A percentile compares a stretch with the other conserved stretches of the same genome.
phyloP scores from a whole-genome alignment of 1,284 basidiomycete species.

The Sphagnurus paluster region DNA sequence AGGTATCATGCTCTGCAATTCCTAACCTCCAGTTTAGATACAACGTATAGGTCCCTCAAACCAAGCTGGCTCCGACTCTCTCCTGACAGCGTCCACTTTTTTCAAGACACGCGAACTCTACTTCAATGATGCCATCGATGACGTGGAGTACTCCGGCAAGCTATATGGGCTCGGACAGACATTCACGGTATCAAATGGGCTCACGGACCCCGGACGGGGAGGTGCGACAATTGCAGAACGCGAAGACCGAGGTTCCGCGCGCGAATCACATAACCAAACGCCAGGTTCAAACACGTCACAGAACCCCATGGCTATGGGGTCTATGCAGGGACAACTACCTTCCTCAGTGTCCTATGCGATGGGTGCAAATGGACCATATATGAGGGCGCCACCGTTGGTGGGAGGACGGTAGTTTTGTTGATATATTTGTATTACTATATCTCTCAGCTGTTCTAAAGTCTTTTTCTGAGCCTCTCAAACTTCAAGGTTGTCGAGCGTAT shows the following conservation, averaged over 20 bases:
- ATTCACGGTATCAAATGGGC: constrained; percentile 63
- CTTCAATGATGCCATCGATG: constrained; percentile 87
- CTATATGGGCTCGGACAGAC: constrained; percentile 79
- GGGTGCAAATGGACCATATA: constrained; percentile 58
- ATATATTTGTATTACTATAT: constrained; percentile 14
- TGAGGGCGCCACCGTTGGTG: constrained; percentile 63
- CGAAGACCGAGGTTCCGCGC: constrained; percentile 59
- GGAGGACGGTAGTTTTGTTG: constrained; percentile 45
- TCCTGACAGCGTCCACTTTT: constrained; percentile 91
- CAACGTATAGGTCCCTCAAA: constrained; percentile 91
- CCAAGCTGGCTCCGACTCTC: constrained; percentile 94
- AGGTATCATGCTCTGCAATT: not conserved
- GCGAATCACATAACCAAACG: constrained; percentile 59
- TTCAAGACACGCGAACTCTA: constrained; percentile 95
- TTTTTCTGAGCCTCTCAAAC: not conserved
- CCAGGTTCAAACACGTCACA: constrained; percentile 45
- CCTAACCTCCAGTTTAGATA: constrained; percentile 49
- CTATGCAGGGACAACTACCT: constrained; percentile 50
- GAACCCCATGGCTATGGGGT: constrained; percentile 45
- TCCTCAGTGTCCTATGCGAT: constrained; percentile 56
- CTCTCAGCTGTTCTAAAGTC: not conserved
- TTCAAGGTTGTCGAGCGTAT: not conserved
- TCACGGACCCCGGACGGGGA: constrained; percentile 62
- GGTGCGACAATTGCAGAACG: constrained; percentile 77
- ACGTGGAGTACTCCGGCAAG: constrained; percentile 73